Base-by-base conservation (phyloP, 768 basidiomycete species). In the Russula foetens region DNA sequence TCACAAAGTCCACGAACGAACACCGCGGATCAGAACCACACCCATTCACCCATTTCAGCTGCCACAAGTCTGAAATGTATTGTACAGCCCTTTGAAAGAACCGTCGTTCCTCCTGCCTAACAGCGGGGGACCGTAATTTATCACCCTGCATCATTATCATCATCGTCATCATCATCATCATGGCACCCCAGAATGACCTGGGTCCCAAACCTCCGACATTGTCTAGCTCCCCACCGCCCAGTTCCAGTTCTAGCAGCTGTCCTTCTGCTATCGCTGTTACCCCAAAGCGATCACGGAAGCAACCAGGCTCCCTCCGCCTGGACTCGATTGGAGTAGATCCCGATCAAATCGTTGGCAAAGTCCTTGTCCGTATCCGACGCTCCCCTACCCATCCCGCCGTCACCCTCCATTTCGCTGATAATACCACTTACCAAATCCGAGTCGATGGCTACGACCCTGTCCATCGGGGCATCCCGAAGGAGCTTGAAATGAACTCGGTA, bases 371-470 rank as follows among this genome's bases (percentile, higher is more conserved):
- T 49, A 69, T 75, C 26, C 69, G 70, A 29, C 70, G 71, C 33
- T 74, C 73, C 26, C 68, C 62, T 11, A 60, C 58, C 4, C 74
- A 75, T 60, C 75, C 74, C 2, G 67, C 69, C 43, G 59, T 75
- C 49, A 74, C 74, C 23, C 71, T 76, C 47, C 66, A 71, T 57
- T 74, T 75, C 60, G 58, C 71, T 21, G 75, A 76, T 60, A 66
- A 71, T 26, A 71, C 69, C n/a, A 56, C 67, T 24, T 75, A 68
- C 67, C 73, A 75, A 64, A 57, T 86, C 53, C 78, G 78, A n/a
- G 78, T 86, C 39, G 84, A 84, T 51, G 84, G 84, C 2, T 85
- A 86, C 69, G 73, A 83, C 63, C 84, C 84, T 1, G 60, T 71
- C 15, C 75, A 80, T 66, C 79, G 73, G 35, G 84, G 84, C 53